Conservation (phyloP, 768 basidiomycete genomes). For the Heimioporus sp. region DNA sequence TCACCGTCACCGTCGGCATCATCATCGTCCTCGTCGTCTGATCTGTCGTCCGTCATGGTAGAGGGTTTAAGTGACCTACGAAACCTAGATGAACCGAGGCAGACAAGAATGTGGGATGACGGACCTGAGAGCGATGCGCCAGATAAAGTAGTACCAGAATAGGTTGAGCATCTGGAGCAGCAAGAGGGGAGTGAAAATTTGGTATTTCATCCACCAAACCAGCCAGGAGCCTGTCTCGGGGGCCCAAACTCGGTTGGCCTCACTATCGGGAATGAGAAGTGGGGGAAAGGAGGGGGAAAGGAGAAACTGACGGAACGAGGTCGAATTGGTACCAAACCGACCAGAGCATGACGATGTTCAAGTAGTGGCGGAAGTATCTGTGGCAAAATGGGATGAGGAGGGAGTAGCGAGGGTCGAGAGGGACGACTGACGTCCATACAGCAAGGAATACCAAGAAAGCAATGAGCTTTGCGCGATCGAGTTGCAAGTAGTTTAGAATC, state of each 20-base stretch:
- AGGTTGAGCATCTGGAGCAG: conserved; percentile 82
- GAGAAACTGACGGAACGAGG: conserved; percentile 64
- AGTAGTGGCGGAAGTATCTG: conserved; percentile 92
- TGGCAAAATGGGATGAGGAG: background rate
- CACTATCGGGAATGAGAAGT: conserved; percentile 36
- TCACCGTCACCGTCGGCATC: conserved; percentile 17
- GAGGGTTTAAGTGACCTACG: conserved; percentile 51
- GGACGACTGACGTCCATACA: conserved; percentile 73
- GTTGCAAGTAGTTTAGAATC: conserved; percentile 81
- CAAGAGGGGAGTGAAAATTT: conserved; percentile 72
- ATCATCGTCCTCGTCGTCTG: conserved; percentile 70
- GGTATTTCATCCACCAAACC: conserved; percentile 74
- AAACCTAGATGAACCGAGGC: conserved; percentile 2
- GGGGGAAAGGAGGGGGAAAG: background rate
- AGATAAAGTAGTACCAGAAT: conserved; percentile 91
- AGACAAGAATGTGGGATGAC: conserved; percentile 20
- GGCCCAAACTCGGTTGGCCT: conserved; percentile 53
- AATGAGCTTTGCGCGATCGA: conserved; percentile 58
- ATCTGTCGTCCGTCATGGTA: conserved; percentile 66
- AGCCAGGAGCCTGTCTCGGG: conserved; percentile 68
- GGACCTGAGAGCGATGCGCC: conserved; percentile 72
- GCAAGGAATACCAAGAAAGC: conserved; percentile 64
- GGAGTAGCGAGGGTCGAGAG: background rate
- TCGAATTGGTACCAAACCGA: conserved; percentile 83
- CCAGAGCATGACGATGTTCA: conserved; percentile 83